phyloP scores from a whole-genome alignment of 192 early-diverging fungal species.

The Coemansia sp. region DNA sequence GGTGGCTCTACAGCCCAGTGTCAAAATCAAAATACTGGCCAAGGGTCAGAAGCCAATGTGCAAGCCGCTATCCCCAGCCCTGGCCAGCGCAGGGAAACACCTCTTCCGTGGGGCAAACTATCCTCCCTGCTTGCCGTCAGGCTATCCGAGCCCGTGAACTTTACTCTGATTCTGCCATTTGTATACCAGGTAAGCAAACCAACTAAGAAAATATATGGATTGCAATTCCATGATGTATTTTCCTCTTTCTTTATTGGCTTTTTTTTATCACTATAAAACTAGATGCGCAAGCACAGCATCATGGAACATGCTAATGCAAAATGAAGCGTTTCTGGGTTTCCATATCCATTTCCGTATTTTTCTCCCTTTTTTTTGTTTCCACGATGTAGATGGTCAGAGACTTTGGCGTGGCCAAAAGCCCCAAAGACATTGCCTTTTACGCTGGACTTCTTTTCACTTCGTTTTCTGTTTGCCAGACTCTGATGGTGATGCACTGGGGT shows the following conservation, averaged over 20 bases:
- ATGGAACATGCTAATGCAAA: no score
- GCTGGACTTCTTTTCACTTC: constrained; percentile 53
- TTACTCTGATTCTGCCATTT: constrained; percentile 81
- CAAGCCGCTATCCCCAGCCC: background rate
- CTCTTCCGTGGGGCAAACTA: constrained; percentile 48
- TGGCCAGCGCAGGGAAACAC: constrained; percentile 32
- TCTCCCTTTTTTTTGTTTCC: background rate
- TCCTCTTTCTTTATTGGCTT: background rate
- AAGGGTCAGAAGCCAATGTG: background rate
- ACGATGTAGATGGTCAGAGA: constrained; percentile 57
- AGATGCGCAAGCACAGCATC: no score
- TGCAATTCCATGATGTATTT: background rate
- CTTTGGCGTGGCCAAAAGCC: constrained; percentile 66
- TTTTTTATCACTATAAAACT: background rate
- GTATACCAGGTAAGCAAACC: constrained; percentile 64
- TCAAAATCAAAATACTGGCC: background rate
- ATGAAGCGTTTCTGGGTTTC: no score
- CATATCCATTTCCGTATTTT: no score
- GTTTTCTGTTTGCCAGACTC: constrained; percentile 53
- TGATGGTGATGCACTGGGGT: constrained; percentile 68
- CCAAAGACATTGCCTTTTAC: constrained; percentile 79
- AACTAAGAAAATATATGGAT: background rate
- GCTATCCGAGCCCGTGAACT: constrained; percentile 73
- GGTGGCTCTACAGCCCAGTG: background rate
- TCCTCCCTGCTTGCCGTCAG: constrained; percentile 33